A percentile compares a stretch with the other conserved stretches of the same genome.
Evolutionary conservation across 768 basidiomycete genomes (phyloP).

Genomic region (Phallus indusiatus): DNA sequence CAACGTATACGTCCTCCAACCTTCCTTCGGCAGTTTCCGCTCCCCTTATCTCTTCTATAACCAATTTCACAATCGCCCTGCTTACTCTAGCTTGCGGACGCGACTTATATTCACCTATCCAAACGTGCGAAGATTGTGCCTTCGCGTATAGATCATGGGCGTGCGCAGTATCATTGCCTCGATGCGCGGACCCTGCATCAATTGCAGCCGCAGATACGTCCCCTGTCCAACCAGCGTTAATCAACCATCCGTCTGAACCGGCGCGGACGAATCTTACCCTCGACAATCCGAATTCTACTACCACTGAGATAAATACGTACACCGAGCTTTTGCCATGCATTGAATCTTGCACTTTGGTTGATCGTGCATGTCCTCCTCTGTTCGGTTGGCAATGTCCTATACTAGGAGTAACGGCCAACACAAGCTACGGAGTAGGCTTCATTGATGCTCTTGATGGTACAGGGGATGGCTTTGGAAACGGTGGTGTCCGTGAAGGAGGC

Average conservation of each 20-base stretch:
- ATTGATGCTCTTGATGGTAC: slow-evolving; percentile 33
- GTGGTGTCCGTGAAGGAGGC: slow-evolving; percentile 24
- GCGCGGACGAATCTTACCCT: slow-evolving; percentile 22
- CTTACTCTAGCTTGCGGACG: slow-evolving; percentile 70
- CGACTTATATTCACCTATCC: slow-evolving; percentile 69
- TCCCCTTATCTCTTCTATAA: slow-evolving; percentile 47
- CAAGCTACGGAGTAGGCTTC: slow-evolving; percentile 70
- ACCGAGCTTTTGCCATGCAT: slow-evolving; percentile 66
- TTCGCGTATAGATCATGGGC: slow-evolving; percentile 68
- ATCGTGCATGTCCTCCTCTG: slow-evolving; percentile 70
- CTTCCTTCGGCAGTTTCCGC: slow-evolving; percentile 40
- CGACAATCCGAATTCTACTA: slow-evolving; percentile 29
- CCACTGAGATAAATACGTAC: slow-evolving; percentile 27
- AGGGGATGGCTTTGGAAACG: slow-evolving; percentile 5
- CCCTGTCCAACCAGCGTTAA: slow-evolving; percentile 31
- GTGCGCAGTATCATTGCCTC: slow-evolving; percentile 62
- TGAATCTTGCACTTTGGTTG: slow-evolving; percentile 64
- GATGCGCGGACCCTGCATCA: slow-evolving; percentile 51
- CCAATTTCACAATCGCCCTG: slow-evolving; percentile 68
- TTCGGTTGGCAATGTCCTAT: slow-evolving; percentile 63
- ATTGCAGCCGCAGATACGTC: slow-evolving; percentile 21
- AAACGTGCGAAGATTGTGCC: slow-evolving; percentile 70
- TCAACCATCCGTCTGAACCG: slow-evolving; percentile 38
- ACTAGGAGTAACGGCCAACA: slow-evolving; percentile 46
- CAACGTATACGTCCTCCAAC: slow-evolving; percentile 39